Base-by-base conservation (phyloP, 495 filamentous ascomycete genomes). In the Xylaria nigripes region DNA sequence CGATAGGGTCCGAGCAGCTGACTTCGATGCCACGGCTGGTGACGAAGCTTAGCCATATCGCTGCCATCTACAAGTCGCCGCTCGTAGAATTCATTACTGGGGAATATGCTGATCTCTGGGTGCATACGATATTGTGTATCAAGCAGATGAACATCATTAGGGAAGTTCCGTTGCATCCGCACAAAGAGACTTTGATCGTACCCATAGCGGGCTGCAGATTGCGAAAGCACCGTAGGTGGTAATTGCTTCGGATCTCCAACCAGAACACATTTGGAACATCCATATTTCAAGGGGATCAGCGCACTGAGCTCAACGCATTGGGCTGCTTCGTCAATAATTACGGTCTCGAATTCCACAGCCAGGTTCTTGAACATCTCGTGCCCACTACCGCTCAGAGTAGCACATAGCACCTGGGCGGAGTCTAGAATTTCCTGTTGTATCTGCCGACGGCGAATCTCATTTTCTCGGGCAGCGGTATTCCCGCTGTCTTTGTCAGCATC, bases 61-160 rank as follows among this genome's bases (percentile, higher is more conserved):
- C 75, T 75, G 22, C 93, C 93, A 70, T 98, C 90, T 52, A 89
- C 70, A 19, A 98, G 82, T 50, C 82, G 80, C 19, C 85, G 82
- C 61, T 96, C 88, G 69, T 98, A 98, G 72, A 98, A 98, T 34
- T 90, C 84, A 54, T 78, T 70, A 67, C 90, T 95, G 0, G 93
- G 93, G 69, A 95, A 98, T 30, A 63, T 62, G 67, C 88, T 94
- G 67, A 98, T 98, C 55, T 89, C 86, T 0, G 93, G 93, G 72
- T 98, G 93, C 93, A 98, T 98, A 72, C 93, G 93, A 65, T 98
- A 98, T 64, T 98, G 93, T 30, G 84, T 90, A 69, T 96, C 92
- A 19, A 98, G 81, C 32, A 98, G 77, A 70, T 97, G 92, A n/a
- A 98, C 85, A 59, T 94, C 86, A 38, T 84, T 74, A 1, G 89